Conservation (phyloP, 2,329 filamentous ascomycete species). For the Neocucurbitaria cava region DNA sequence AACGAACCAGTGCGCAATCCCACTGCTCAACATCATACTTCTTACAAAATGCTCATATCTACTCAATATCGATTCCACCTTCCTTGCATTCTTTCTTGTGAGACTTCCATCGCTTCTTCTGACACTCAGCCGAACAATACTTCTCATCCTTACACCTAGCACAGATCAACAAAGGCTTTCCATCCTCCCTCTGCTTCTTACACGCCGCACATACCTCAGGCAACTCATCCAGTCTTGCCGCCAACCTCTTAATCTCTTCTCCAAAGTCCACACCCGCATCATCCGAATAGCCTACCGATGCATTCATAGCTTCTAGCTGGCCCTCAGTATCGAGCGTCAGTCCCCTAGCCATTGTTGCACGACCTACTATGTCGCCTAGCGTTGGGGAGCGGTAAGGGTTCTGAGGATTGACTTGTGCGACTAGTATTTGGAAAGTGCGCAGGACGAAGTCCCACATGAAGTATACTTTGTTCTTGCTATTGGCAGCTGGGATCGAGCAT, state of each 20-base stretch:
- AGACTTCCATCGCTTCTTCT: slow-evolving; percentile 7
- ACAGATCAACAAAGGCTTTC: slow-evolving; percentile 4
- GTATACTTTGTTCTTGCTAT: slow-evolving; percentile 23
- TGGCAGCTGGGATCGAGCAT: not conserved
- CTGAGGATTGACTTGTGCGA: slow-evolving; percentile 2
- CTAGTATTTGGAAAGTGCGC: slow-evolving; percentile 16
- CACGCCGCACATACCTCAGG: slow-evolving; percentile 5
- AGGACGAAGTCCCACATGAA: slow-evolving; percentile 21
- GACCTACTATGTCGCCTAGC: slow-evolving; percentile 4
- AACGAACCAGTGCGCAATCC: too few species aligned
- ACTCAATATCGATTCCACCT: not conserved
- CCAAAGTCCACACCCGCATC: slow-evolving; percentile 13
- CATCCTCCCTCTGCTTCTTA: slow-evolving; percentile 3
- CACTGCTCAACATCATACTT: too few species aligned
- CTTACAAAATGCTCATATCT: too few species aligned
- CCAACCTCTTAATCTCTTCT: slow-evolving; percentile 16
- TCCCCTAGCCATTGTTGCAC: not conserved
- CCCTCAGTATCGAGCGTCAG: slow-evolving; percentile 13
- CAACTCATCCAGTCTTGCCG: slow-evolving; percentile 1
- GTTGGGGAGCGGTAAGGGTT: slow-evolving; percentile 3
- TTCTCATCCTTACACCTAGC: slow-evolving; percentile 6
- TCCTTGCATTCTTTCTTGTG: slow-evolving; percentile 7
- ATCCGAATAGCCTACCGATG: slow-evolving; percentile 8
- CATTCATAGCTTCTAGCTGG: slow-evolving; percentile 9
- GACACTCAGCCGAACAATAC: slow-evolving; percentile 13